A percentile compares a stretch with the other conserved stretches of the same genome.
These are phyloP conservation scores for Syzygium syzygioides DNA, from an alignment of 441 rosid genomes.

Conservation along the genomic window DNA sequence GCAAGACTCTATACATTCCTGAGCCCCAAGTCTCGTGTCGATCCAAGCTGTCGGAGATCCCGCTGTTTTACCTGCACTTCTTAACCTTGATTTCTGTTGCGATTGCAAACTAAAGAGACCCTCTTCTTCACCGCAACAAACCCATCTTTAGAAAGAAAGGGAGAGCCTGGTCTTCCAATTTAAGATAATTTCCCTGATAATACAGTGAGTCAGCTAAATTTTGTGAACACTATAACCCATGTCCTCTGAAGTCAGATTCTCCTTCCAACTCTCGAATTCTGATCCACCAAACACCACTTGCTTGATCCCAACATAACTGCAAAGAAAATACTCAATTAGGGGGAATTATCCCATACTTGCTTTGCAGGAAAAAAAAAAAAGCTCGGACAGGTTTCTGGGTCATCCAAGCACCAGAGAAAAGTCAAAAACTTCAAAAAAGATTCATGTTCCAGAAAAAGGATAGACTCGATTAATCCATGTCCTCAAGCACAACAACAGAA, in stretches of 20 bases:
- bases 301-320: conserved; percentile 75
- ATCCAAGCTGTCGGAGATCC: neutral
- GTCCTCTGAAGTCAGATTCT: conserved; percentile 62
- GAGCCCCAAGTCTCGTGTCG: neutral
- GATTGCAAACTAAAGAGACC: neutral
- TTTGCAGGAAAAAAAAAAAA: neutral
- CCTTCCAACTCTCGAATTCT: conserved; percentile 77
- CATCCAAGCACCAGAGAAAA: neutral
- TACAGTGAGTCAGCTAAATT: conserved; percentile 29
- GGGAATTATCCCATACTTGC: neutral
- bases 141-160: neutral
- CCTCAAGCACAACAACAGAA: neutral
- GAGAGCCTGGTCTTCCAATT: neutral
- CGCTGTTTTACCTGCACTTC: neutral
- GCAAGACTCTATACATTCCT: neutral
- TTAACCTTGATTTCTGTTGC: neutral
- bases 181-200: neutral
- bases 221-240: conserved; percentile 60
- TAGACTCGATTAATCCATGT: neutral
- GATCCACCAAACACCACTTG: conserved; percentile 82
- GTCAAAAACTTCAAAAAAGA: neutral
- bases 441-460: neutral
- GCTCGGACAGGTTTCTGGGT: neutral
- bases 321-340: neutral
- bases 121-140: neutral